These are phyloP conservation scores for Lactifluus piperatus DNA, from an alignment of 768 basidiomycete species.

Conservation along the genomic window DNA sequence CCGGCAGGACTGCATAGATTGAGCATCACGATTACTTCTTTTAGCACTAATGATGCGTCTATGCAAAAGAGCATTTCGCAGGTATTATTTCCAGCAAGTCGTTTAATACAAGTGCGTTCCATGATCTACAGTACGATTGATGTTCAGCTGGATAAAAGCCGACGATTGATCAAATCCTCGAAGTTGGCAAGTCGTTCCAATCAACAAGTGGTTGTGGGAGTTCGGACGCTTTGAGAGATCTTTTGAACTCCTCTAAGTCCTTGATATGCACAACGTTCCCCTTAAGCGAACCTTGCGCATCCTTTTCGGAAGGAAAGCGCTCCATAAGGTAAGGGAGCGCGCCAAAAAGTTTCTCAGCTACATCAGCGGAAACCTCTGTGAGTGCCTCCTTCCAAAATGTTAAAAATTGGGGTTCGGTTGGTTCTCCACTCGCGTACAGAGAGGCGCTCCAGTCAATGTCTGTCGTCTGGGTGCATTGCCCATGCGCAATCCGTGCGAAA, in stretches of 20 bases:
- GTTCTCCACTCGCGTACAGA: slow-evolving; percentile 43
- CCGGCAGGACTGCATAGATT: too few species aligned
- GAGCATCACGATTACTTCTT: background rate
- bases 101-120: background rate
- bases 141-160: background rate
- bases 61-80: background rate
- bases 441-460: slow-evolving; percentile 43
- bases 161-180: slow-evolving; percentile 38
- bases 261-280: slow-evolving; percentile 52
- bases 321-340: slow-evolving; percentile 50
- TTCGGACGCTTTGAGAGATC: slow-evolving; percentile 42
- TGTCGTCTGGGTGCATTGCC: slow-evolving; percentile 41
- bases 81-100: background rate
- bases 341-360: slow-evolving; percentile 38
- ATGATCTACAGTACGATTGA: background rate
- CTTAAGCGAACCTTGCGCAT: slow-evolving; percentile 37
- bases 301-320: slow-evolving; percentile 46
- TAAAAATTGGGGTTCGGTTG: slow-evolving; percentile 49
- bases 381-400: slow-evolving; percentile 49
- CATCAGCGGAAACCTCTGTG: slow-evolving; percentile 29
- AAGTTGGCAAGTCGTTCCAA: slow-evolving; percentile 63
- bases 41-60: background rate
- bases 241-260: slow-evolving; percentile 60
- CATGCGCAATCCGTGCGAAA: slow-evolving; percentile 46
- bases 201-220: slow-evolving; percentile 60